Percentiles rank a stretch among this genome's conserved stretches.
phyloP scores from a whole-genome alignment of 176 grass and related monocot species.

The Avena eriantha region DNA sequence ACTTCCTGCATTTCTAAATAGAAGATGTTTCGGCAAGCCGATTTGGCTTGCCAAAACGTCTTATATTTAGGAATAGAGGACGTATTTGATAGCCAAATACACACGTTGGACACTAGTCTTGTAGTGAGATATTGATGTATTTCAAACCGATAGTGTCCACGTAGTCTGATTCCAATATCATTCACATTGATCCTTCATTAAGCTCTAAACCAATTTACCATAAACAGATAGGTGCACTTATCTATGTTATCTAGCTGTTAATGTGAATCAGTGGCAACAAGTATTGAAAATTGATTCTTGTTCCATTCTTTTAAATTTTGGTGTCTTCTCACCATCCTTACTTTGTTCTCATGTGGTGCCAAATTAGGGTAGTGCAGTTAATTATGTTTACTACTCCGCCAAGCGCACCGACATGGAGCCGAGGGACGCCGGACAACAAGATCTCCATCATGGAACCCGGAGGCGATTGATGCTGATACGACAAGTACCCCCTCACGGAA shows the following conservation, averaged over 20 bases:
- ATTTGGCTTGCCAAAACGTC: too few relatives aligned
- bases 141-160: not conserved
- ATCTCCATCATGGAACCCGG: too few relatives aligned
- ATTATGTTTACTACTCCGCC: not conserved
- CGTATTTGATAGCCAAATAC: not conserved
- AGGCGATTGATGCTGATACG: too few relatives aligned
- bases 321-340: not conserved
- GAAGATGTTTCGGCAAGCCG: too few relatives aligned
- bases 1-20: too few relatives aligned
- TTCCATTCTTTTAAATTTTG: not conserved
- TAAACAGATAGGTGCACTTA: not conserved
- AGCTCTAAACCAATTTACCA: not conserved
- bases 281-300: not conserved
- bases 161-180: not conserved
- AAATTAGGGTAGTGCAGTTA: slow-evolving; percentile 1
- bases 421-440: too few relatives aligned
- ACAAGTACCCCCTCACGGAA: too few relatives aligned
- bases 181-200: not conserved
- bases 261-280: not conserved
- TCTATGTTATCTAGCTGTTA: not conserved
- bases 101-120: not conserved
- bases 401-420: too few relatives aligned
- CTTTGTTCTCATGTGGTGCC: slow-evolving; percentile 4
- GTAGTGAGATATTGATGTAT: slow-evolving; percentile 15
- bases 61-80: too few relatives aligned